phyloP scores from a whole-genome alignment of 805 yeast genomes.

The Lachancea meyersii region DNA sequence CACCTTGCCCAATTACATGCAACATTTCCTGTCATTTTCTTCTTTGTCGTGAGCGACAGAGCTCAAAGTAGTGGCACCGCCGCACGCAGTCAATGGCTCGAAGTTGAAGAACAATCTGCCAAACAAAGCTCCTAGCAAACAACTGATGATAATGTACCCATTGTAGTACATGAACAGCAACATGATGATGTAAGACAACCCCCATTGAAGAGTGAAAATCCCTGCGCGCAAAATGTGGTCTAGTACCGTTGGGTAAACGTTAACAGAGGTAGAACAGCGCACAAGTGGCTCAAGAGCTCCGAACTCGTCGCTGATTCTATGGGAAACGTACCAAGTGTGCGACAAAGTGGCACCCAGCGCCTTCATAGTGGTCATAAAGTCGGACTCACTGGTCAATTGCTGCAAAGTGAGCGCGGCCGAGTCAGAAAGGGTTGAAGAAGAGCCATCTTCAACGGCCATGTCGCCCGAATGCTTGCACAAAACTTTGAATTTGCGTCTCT shows the following conservation, averaged over 20 bases:
- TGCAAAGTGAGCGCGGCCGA: constrained; percentile 14
- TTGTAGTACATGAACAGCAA: constrained; percentile 70
- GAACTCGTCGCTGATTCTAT: constrained; percentile 1
- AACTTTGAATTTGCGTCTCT: constrained; percentile 18
- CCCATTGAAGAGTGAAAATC: constrained; percentile 55
- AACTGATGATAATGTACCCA: constrained; percentile 59
- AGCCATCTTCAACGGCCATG: constrained; percentile 9
- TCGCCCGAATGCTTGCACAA: constrained; percentile 6
- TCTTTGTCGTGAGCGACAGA: constrained; percentile 25
- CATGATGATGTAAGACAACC: constrained; percentile 59
- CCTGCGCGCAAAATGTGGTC: constrained; percentile 48
- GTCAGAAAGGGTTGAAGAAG: constrained; percentile 10
- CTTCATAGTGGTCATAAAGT: constrained; percentile 12
- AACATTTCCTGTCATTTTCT: constrained; percentile 32
- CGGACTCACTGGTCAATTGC: constrained; percentile 7
- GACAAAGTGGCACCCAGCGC: constrained; percentile 26
- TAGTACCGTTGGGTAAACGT: constrained; percentile 36
- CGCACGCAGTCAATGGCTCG: constrained; percentile 35
- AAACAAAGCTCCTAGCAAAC: constrained; percentile 54
- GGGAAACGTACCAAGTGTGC: constrained; percentile 32
- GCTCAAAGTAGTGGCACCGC: constrained; percentile 6
- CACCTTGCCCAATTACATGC: constrained; percentile 19
- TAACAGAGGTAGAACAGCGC: constrained; percentile 12
- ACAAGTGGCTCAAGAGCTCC: constrained; percentile 3
- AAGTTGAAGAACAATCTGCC: constrained; percentile 51